A percentile compares a stretch with the other conserved stretches of the same genome.
phyloP scores from a whole-genome alignment of 2,329 filamentous ascomycete genomes.

The Trematosphaeria pertusa region DNA sequence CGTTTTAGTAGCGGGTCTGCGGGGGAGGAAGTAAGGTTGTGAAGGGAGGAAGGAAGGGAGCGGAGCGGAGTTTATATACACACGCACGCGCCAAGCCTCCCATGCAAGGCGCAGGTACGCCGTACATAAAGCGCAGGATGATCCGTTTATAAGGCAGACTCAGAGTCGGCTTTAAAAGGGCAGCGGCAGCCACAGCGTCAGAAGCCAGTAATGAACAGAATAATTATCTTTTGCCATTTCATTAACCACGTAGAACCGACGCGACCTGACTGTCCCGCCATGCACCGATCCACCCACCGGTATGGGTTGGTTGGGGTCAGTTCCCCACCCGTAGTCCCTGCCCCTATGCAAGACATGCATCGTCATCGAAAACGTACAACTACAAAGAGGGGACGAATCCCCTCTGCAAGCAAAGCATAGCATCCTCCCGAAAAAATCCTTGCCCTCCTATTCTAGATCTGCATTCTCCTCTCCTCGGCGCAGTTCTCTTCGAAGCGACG shows the following conservation, averaged over 20 bases:
- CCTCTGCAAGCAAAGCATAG: background rate
- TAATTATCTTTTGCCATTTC: slow-evolving; percentile 1
- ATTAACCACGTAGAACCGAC: background rate
- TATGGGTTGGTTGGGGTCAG: background rate
- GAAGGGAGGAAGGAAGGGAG: too few relatives aligned
- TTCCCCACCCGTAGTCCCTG: background rate
- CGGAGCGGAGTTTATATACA: too few relatives aligned
- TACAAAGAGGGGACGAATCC: background rate
- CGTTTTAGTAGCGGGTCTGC: too few relatives aligned
- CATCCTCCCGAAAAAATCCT: background rate
- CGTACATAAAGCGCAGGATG: too few relatives aligned
- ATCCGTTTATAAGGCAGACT: too few relatives aligned
- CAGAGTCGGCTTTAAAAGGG: too few relatives aligned
- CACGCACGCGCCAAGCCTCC: too few relatives aligned
- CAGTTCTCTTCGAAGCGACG: background rate
- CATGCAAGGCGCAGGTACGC: too few relatives aligned
- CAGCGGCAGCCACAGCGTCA: too few relatives aligned
- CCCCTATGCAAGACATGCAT: background rate
- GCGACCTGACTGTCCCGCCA: background rate
- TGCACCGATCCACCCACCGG: background rate
- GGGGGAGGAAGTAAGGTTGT: too few relatives aligned
- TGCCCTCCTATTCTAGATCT: background rate
- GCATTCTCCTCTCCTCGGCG: background rate
- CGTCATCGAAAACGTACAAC: slow-evolving; percentile 1
- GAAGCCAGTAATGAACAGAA: too few relatives aligned